Percentiles rank a stretch among this genome's conserved stretches.
Conservation (phyloP, 176 grass and related monocot species). For the Oryza coarctata region DNA sequence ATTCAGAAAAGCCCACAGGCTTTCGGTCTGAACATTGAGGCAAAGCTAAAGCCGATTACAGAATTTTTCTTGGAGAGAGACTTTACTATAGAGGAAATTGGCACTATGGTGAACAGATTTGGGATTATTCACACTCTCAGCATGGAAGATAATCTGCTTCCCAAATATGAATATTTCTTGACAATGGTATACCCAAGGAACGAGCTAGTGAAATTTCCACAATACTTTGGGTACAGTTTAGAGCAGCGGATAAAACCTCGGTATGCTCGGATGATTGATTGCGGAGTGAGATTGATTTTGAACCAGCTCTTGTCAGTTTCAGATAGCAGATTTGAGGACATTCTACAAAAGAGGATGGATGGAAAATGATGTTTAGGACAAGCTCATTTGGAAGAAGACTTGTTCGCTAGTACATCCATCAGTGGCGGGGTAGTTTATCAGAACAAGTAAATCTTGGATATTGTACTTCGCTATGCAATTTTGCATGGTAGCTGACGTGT, state of each 20-base stretch:
- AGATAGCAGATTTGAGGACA: slow-evolving; percentile 58
- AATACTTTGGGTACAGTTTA: slow-evolving; percentile 88
- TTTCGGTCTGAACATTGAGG: slow-evolving; percentile 79
- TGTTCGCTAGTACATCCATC: not conserved
- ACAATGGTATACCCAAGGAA: slow-evolving; percentile 68
- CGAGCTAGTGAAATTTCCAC: slow-evolving; percentile 92
- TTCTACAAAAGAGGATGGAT: slow-evolving; percentile 55
- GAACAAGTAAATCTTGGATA: not conserved
- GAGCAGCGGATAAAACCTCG: slow-evolving; percentile 74
- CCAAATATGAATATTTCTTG: slow-evolving; percentile 87
- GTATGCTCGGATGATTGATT: slow-evolving; percentile 54
- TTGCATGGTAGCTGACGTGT: not conserved
- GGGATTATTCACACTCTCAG: slow-evolving; percentile 84
- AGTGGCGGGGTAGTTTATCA: not conserved
- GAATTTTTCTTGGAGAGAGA: slow-evolving; percentile 71
- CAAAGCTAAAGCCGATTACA: slow-evolving; percentile 77
- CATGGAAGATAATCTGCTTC: slow-evolving; percentile 71
- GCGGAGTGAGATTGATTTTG: slow-evolving; percentile 67
- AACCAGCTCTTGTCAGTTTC: slow-evolving; percentile 72
- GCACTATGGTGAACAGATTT: slow-evolving; percentile 77
- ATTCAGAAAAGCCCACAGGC: slow-evolving; percentile 85
- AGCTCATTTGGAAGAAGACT: not conserved
- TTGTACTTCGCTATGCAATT: not conserved
- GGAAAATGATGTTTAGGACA: slow-evolving; percentile 17
- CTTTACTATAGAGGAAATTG: slow-evolving; percentile 63